These are phyloP conservation scores for Coprinopsis strossmayeri DNA, from an alignment of 768 basidiomycete species.

Conservation along the genomic window DNA sequence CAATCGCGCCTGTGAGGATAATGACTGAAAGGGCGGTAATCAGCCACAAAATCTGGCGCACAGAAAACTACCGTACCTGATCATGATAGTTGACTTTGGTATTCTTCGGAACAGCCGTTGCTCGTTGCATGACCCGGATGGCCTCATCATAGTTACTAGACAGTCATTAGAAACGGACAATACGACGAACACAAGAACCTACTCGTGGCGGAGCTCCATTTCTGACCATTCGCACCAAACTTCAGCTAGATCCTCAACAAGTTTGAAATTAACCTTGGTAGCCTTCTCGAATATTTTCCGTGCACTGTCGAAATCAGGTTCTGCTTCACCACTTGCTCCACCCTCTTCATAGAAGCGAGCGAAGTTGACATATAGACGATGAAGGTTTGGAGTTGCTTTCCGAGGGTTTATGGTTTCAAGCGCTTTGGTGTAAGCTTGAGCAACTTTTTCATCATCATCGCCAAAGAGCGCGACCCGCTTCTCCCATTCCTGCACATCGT, in stretches of 20 bases:
- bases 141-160: constrained; percentile 93
- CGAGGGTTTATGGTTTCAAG: constrained; percentile 83
- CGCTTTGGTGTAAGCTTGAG: constrained; percentile 88
- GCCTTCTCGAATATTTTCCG: constrained; percentile 93
- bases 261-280: constrained; percentile 84
- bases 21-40: constrained; percentile 37
- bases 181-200: constrained; percentile 24
- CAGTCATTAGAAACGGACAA: not conserved
- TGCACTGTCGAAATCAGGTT: constrained; percentile 76
- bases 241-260: constrained; percentile 97
- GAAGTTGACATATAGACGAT: constrained; percentile 89
- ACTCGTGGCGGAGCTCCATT: constrained; percentile 96
- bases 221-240: constrained; percentile 99
- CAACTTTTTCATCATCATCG: constrained; percentile 90
- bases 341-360: constrained; percentile 98
- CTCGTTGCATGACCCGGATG: constrained; percentile 94
- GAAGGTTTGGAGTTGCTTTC: constrained; percentile 85
- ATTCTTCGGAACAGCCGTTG: constrained; percentile 84
- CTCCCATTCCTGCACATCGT: constrained; percentile 99
- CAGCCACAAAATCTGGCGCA: not conserved
- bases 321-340: constrained; percentile 72
- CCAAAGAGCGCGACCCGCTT: constrained; percentile 93
- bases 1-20: constrained; percentile 81
- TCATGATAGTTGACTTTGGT: constrained; percentile 91
- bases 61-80: constrained; percentile 50